Conservation (phyloP, 148 eudicot genomes). For the Vaccinium darrowii region DNA sequence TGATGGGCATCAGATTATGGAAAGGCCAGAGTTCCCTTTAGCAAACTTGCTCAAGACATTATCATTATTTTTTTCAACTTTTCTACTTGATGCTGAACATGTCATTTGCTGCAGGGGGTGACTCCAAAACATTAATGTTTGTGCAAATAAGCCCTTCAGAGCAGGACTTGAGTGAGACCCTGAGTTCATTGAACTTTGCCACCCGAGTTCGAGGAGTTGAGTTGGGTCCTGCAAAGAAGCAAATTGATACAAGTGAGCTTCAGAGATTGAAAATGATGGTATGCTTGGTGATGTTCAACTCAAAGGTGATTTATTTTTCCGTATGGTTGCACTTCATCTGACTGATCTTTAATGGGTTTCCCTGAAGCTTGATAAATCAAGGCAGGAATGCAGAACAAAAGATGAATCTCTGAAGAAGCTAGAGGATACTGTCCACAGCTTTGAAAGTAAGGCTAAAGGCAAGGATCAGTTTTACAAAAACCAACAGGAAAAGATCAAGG, state of each 20-base stretch:
- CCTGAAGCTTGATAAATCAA: conserved; percentile 76
- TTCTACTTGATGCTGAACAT: not conserved
- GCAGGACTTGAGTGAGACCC: conserved; percentile 78
- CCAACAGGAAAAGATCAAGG: conserved; percentile 78
- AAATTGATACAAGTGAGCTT: conserved; percentile 78
- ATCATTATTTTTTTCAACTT: not conserved
- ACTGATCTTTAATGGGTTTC: conserved; percentile 15
- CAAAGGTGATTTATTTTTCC: not conserved
- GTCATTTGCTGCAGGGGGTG: conserved; percentile 60
- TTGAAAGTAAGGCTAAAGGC: conserved; percentile 77
- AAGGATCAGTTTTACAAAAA: conserved; percentile 70
- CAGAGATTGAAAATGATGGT: conserved; percentile 80
- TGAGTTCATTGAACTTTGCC: conserved; percentile 88
- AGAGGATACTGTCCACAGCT: conserved; percentile 69
- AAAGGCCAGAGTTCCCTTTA: no score
- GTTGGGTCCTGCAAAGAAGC: conserved; percentile 78
- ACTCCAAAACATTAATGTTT: conserved; percentile 90
- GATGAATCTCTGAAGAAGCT: conserved; percentile 77
- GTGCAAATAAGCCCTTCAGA: conserved; percentile 96
- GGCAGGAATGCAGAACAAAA: conserved; percentile 69
- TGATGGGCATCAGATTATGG: no score
- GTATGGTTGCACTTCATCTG: not conserved
- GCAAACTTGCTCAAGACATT: not conserved
- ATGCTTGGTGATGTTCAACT: not conserved
- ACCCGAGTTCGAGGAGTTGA: conserved; percentile 89